Percentiles rank a stretch among this genome's conserved stretches.
These are phyloP conservation scores for Aegilops tauschii DNA, from an alignment of 176 grass and related monocot species.

Conservation along the genomic window DNA sequence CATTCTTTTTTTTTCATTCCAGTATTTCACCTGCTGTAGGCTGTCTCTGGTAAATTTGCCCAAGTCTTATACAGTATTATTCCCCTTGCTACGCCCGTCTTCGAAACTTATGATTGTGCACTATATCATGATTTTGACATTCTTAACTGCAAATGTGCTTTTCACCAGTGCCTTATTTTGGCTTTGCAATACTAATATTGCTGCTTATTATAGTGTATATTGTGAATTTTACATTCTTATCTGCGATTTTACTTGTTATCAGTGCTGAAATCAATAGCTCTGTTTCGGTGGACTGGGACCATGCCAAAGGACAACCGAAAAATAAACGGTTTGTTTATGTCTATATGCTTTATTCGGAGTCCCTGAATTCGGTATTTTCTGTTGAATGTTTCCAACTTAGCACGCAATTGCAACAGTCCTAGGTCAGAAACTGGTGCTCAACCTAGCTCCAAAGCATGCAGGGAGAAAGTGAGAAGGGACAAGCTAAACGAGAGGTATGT, in stretches of 20 bases:
- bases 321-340: conserved; percentile 80
- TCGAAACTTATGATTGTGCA: background rate
- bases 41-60: background rate
- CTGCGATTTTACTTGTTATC: conserved; percentile 19
- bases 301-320: conserved; percentile 49
- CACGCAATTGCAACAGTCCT: conserved; percentile 44
- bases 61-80: background rate
- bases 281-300: conserved; percentile 42
- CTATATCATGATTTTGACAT: background rate
- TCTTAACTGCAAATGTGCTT: background rate
- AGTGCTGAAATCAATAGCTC: conserved; percentile 66
- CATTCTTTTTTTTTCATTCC: background rate
- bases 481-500: conserved; percentile 81
- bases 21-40: background rate
- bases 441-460: conserved; percentile 89
- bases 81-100: background rate
- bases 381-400: conserved; percentile 24
- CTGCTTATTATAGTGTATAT: background rate
- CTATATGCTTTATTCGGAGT: background rate
- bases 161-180: background rate
- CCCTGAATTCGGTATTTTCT: background rate
- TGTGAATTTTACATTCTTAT: background rate
- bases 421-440: conserved; percentile 61
- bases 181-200: background rate
- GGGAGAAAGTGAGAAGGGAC: conserved; percentile 92